phyloP scores from a whole-genome alignment of 331 rosid genomes.

The Ulmus americana region DNA sequence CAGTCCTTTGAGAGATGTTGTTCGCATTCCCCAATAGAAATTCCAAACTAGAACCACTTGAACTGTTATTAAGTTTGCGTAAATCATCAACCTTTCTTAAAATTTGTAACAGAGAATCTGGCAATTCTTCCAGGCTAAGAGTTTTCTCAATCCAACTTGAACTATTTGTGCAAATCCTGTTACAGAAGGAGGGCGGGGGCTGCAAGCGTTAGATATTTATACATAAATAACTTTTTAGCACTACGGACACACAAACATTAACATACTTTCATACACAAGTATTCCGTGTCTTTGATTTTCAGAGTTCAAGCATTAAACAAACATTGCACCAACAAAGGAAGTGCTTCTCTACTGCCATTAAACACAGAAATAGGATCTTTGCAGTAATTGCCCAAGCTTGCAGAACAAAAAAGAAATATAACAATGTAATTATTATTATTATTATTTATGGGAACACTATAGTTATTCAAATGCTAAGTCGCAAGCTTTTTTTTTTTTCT shows the following conservation, averaged over 20 bases:
- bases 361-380: too few relatives aligned
- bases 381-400: too few relatives aligned
- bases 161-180: slow-evolving; percentile 71
- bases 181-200: slow-evolving; percentile 17
- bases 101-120: slow-evolving; percentile 47
- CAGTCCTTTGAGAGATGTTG: slow-evolving; percentile 37
- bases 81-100: slow-evolving; percentile 49
- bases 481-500: too few relatives aligned
- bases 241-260: neutral
- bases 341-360: too few relatives aligned
- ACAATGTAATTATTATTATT: too few relatives aligned
- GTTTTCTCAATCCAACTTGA: slow-evolving; percentile 54
- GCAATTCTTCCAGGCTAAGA: slow-evolving; percentile 64
- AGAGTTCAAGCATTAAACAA: neutral
- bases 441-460: too few relatives aligned
- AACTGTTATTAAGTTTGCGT: slow-evolving; percentile 33
- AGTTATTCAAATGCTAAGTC: too few relatives aligned
- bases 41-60: slow-evolving; percentile 48
- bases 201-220: slow-evolving; percentile 22
- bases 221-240: slow-evolving; percentile 1
- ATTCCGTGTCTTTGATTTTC: neutral
- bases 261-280: neutral
- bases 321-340: slow-evolving; percentile 5
- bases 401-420: too few relatives aligned
- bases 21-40: slow-evolving; percentile 40